These are phyloP conservation scores for Russula virescens DNA, from an alignment of 768 basidiomycete species.

Conservation along the genomic window DNA sequence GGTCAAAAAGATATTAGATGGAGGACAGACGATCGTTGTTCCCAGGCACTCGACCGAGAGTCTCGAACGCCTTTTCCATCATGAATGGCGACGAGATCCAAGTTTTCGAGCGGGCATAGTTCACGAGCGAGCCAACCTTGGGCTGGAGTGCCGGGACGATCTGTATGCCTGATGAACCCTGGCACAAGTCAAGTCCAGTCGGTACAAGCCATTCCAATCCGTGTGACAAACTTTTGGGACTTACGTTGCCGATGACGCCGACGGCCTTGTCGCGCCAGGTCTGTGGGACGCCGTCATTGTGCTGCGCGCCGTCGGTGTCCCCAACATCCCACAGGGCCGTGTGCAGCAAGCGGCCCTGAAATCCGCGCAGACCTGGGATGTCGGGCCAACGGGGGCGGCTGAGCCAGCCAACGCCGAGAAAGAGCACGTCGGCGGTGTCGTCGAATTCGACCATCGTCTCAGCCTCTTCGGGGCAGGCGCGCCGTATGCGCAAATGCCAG, in stretches of 20 bases:
- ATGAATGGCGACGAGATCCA: constrained; percentile 49
- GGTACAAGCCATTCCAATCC: no score
- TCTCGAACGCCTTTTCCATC: constrained; percentile 35
- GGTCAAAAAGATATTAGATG: no score
- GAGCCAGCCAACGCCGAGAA: constrained; percentile 48
- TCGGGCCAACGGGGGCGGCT: constrained; percentile 66
- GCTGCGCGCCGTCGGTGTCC: constrained; percentile 32
- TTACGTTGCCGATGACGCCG: constrained; percentile 56
- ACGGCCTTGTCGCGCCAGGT: constrained; percentile 49
- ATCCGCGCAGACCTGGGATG: constrained; percentile 50
- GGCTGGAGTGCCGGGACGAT: constrained; percentile 54
- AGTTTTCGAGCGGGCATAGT: constrained; percentile 55
- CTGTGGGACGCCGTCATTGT: constrained; percentile 32
- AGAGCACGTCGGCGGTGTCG: constrained; percentile 51
- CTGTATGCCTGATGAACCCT: constrained; percentile 62
- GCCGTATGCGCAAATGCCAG: constrained; percentile 12
- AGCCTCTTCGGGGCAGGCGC: background rate
- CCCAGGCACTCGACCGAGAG: constrained; percentile 34
- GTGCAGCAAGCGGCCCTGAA: constrained; percentile 54
- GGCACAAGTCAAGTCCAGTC: background rate
- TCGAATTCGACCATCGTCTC: constrained; percentile 38
- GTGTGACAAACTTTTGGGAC: constrained; percentile 21
- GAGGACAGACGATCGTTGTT: constrained; percentile 40
- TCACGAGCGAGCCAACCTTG: constrained; percentile 42
- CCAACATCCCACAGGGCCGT: constrained; percentile 48